phyloP scores from a whole-genome alignment of 768 basidiomycete genomes.

The Mycena rebaudengoi region DNA sequence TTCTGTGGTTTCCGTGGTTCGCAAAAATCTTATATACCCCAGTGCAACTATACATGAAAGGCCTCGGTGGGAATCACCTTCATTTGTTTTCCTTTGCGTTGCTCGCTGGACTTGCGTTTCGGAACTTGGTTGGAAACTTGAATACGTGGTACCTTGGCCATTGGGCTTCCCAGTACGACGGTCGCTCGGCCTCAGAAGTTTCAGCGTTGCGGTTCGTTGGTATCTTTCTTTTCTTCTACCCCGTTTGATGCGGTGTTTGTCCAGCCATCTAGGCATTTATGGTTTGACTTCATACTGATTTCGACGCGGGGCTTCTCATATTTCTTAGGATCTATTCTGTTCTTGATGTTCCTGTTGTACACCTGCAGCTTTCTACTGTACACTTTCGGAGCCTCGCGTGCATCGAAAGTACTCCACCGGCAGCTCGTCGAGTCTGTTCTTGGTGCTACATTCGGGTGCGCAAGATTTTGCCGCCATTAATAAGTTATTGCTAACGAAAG shows the following conservation, averaged over 20 bases:
- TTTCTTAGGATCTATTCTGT: constrained; percentile 6
- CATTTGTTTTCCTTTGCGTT: constrained; percentile 38
- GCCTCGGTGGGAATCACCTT: background rate
- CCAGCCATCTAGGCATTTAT: constrained; percentile 56
- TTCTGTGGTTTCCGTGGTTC: no score
- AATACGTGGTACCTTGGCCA: constrained; percentile 55
- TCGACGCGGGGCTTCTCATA: constrained; percentile 53
- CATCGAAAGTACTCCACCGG: constrained; percentile 63
- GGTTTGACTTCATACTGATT: constrained; percentile 19
- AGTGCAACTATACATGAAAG: constrained; percentile 1
- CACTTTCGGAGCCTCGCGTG: constrained; percentile 44
- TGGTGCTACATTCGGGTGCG: constrained; percentile 66
- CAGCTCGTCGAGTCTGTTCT: constrained; percentile 63
- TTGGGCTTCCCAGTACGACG: constrained; percentile 55
- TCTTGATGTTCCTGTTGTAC: constrained; percentile 41
- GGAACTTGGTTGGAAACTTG: constrained; percentile 35
- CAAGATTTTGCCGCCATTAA: no score
- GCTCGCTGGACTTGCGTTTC: constrained; percentile 34
- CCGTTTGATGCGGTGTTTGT: constrained; percentile 21
- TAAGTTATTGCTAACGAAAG: no score
- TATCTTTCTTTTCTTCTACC: background rate
- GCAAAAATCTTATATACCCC: no score
- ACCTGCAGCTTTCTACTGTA: constrained; percentile 2
- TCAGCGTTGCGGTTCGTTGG: constrained; percentile 45
- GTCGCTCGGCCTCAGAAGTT: constrained; percentile 40